Base-by-base conservation (phyloP, 805 yeast species). In the Starmerella powellii region DNA sequence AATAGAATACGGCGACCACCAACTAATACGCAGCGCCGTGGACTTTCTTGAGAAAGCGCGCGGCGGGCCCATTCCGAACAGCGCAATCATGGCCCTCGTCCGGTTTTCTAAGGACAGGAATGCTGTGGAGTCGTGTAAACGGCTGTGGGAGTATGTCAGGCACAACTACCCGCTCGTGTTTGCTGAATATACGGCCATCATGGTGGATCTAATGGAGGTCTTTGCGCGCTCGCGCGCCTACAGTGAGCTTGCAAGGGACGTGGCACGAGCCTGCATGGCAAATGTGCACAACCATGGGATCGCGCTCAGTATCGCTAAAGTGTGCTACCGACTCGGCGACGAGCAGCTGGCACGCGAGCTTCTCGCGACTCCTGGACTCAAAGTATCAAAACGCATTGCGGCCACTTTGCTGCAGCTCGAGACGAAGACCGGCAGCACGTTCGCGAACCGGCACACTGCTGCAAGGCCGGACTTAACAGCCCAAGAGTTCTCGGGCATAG, bases 401-500 rank as follows among this genome's bases (percentile, higher is more conserved):
- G 32, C 34, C 12, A 41, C 31, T 17, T 21, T 34, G 3, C 29
- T 26, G 30, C 48, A 41, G 29, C 34, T 45, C 4, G 34, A 41
- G 11, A 41, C 39, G 10, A 21, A 16, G 13, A 26, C 12, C 5
- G 36, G 37, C 6, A 20, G 26, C 10, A 23, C 6, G 35, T 20
- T 31, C 20, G 19, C 13, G 30, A 19, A 31, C 10, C 17, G 41
- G 4, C 2, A 32, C 17, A 18, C 12, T 12, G 30, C 19, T 15
- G 17, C 37, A 8, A 10, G 26, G 8, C 16, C 11, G 2, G 2
- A 77, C 75, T 47, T 70, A 52, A 26, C 41, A n/a, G 35, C 43
- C 8, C 42, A 44, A 15, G 52, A 52, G 31, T 15, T 42, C 29
- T n/a, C 46, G 34, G 41, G 45, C 2, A 19, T 48, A 11, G 46